phyloP scores from a whole-genome alignment of 2,329 filamentous ascomycete species.

The Arthroderma uncinatum region DNA sequence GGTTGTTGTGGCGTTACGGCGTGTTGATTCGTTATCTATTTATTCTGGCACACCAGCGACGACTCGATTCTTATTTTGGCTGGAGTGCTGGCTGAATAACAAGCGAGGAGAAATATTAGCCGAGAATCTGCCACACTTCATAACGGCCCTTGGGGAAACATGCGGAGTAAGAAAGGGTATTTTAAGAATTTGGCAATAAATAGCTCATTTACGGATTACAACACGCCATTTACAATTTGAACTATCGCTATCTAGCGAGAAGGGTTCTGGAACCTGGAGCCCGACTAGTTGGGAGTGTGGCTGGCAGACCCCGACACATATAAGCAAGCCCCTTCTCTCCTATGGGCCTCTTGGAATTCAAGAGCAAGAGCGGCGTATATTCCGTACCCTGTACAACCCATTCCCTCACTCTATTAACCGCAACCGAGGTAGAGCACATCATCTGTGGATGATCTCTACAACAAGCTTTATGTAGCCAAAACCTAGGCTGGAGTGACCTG shows the following conservation, averaged over 20 bases:
- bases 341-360: neutral
- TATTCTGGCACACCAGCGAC: neutral
- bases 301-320: neutral
- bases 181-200: neutral
- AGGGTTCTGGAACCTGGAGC: neutral
- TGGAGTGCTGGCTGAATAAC: neutral
- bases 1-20: neutral
- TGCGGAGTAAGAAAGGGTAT: neutral
- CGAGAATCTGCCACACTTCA: neutral
- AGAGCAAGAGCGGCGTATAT: neutral
- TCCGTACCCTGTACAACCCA: neutral
- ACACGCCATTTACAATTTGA: neutral
- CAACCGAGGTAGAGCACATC: neutral
- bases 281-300: neutral
- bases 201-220: neutral
- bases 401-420: neutral
- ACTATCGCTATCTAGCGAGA: neutral
- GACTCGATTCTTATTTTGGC: conserved; percentile 4
- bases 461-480: conserved; percentile 1
- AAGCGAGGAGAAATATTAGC: neutral
- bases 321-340: neutral
- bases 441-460: neutral
- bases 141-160: neutral
- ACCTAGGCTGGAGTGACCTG: neutral
- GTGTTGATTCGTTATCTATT: neutral